A percentile compares a stretch with the other conserved stretches of the same genome.
Evolutionary conservation across 441 rosid species (phyloP).

Genomic region (Manihot esculenta): DNA sequence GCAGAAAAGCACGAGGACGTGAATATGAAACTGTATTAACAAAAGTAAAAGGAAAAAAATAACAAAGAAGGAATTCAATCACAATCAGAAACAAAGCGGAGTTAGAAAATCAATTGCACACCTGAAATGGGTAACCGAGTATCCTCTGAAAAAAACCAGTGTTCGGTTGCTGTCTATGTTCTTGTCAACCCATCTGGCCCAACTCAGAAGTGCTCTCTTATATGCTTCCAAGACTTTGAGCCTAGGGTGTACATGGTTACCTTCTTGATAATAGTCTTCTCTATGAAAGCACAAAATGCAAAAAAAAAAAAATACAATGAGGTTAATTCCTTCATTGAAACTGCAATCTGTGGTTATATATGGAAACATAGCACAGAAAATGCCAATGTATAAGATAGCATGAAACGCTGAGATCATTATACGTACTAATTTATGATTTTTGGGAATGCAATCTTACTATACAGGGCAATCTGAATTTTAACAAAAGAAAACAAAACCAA

Average conservation of each 20-base stretch:
- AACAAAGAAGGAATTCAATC: neutral
- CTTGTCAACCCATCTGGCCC: slow-evolving; percentile 78
- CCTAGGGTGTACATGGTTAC: slow-evolving; percentile 45
- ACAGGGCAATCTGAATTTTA: neutral
- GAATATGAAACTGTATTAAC: neutral
- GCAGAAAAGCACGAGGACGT: neutral
- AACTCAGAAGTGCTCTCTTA: slow-evolving; percentile 61
- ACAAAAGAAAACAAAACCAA: neutral
- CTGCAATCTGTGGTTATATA: too few species aligned
- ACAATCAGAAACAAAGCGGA: neutral
- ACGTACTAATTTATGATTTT: neutral
- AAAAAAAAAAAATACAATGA: neutral
- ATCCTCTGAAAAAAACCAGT: slow-evolving; percentile 67
- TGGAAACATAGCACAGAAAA: neutral
- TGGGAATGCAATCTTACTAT: neutral
- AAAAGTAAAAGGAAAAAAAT: neutral
- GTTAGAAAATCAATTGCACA: slow-evolving; percentile 12
- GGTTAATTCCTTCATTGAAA: neutral
- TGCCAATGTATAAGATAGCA: neutral
- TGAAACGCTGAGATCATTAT: neutral
- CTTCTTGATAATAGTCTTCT: slow-evolving; percentile 74
- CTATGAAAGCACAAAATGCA: slow-evolving; percentile 31
- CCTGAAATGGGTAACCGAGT: slow-evolving; percentile 74
- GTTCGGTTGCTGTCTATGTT: slow-evolving; percentile 53
- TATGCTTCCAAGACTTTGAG: slow-evolving; percentile 62